Evolutionary conservation across 176 grass and related monocot genomes (phyloP), one percentile per base, ranked within the genome.

Genomic region (Melocanna baccifera): DNA sequence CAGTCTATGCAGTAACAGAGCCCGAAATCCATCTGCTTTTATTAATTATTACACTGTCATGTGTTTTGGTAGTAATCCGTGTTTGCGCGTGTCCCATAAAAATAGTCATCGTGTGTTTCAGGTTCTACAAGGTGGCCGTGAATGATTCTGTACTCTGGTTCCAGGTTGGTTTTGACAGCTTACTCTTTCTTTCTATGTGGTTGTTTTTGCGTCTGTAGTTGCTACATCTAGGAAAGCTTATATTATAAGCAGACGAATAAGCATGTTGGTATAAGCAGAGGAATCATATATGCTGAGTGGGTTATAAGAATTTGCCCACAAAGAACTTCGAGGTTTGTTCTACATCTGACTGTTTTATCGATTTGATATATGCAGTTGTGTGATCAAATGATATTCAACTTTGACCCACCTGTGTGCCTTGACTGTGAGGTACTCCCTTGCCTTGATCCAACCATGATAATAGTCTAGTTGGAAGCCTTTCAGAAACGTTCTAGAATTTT

Each of bases 341-440:
- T 74, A 76, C 29, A 42, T 57, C 48, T 62, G 32, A 62, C 23
- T 86, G 23, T 26, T 73, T 89, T 74, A 28, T 63, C 43, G 73
- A 67, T 85, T 84, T n/a, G 5, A 25, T 72, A 10, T 57, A 5
- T 51, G 73, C 91, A 96, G 96, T 75, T 94, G 40, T 99, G 96
- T 56, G 86, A 87, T 89, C 82, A 90, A 73, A 96, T 99, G 96
- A 83, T 96, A 85, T 92, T 99, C 82, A 99, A 92, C 88, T 89
- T 94, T 84, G 91, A 99, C 50, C 81, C 76, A 50, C 96, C 93
- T 63, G 62, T 51, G 63, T 99, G 96, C 85, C 87, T 89, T 84
- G 78, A 82, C 71, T 99, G 96, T 70, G 85, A 94, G 91, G 96
- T 99, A 93, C 76, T 78, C 59, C 11, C 78, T 51, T 7, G 26